These are phyloP conservation scores for Fagopyrum homotropicum DNA, from an alignment of 148 eudicot genomes.

Conservation along the genomic window DNA sequence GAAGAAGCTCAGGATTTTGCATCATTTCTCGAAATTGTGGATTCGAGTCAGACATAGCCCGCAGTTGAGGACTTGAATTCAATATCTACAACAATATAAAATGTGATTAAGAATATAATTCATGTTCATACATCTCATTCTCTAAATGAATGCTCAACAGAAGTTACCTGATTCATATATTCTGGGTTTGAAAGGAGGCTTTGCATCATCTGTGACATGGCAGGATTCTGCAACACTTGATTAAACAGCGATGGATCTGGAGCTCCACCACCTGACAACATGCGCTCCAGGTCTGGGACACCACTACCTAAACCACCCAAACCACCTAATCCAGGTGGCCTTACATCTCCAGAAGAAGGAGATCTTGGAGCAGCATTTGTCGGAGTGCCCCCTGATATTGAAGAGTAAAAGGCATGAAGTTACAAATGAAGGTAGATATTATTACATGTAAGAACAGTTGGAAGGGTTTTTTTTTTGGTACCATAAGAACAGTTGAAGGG, in stretches of 20 bases:
- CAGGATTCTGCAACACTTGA: slow-evolving; percentile 84
- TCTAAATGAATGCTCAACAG: not conserved
- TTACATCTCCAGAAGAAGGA: slow-evolving; percentile 49
- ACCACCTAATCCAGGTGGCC: slow-evolving; percentile 58
- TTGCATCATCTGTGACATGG: slow-evolving; percentile 91
- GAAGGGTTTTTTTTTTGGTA: too few species aligned
- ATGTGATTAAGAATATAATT: not conserved
- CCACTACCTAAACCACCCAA: slow-evolving; percentile 36
- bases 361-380: slow-evolving; percentile 56
- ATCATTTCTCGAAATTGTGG: slow-evolving; percentile 91
- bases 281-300: slow-evolving; percentile 54
- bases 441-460: not conserved
- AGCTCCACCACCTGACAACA: slow-evolving; percentile 34
- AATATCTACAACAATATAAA: not conserved
- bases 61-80: slow-evolving; percentile 63
- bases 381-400: slow-evolving; percentile 45
- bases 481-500: too few species aligned
- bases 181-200: slow-evolving; percentile 82
- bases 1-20: slow-evolving; percentile 85
- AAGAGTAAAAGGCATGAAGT: not conserved
- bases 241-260: slow-evolving; percentile 53
- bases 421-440: not conserved
- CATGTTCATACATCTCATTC: not conserved
- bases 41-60: slow-evolving; percentile 62
- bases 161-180: slow-evolving; percentile 68